Conservation (phyloP, 1,139 yeast genomes). For the Diutina neorugosa region DNA sequence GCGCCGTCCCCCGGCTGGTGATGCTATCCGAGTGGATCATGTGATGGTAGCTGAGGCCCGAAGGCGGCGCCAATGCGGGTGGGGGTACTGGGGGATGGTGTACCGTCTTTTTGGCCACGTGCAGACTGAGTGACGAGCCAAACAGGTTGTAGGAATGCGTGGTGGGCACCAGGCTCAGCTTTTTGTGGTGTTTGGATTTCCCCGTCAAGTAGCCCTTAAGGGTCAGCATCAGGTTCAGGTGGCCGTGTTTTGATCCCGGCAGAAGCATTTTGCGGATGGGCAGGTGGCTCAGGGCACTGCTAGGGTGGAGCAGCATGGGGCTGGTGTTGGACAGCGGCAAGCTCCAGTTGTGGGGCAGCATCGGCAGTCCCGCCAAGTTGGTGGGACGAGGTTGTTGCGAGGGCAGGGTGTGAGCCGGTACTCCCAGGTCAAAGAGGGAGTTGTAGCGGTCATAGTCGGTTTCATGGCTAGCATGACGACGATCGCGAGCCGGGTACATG, state of each 20-base stretch:
- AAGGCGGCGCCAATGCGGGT: background rate
- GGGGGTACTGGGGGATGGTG: background rate
- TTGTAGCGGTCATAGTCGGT: background rate
- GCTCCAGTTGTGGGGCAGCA: slow-evolving; percentile 4
- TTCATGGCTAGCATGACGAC: background rate
- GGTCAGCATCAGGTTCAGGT: slow-evolving; percentile 1
- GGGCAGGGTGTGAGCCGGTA: background rate
- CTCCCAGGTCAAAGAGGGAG: background rate
- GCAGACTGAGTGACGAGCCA: background rate
- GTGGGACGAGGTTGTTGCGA: background rate
- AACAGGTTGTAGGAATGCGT: background rate
- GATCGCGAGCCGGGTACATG: background rate
- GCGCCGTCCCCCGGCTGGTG: background rate
- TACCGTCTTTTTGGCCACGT: background rate
- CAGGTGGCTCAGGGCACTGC: background rate
- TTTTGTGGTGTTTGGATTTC: background rate
- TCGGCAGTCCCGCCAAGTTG: background rate
- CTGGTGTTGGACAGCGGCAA: background rate
- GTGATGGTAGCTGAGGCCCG: background rate
- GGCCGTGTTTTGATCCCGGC: background rate
- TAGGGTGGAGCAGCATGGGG: background rate
- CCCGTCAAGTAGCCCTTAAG: background rate
- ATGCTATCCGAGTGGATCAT: background rate
- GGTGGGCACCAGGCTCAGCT: slow-evolving; percentile 3
- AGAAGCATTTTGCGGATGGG: slow-evolving; percentile 1